A percentile compares a stretch with the other conserved stretches of the same genome.
Evolutionary conservation across 148 eudicot species (phyloP).

Genomic region (Heliamphora exappendiculata): DNA sequence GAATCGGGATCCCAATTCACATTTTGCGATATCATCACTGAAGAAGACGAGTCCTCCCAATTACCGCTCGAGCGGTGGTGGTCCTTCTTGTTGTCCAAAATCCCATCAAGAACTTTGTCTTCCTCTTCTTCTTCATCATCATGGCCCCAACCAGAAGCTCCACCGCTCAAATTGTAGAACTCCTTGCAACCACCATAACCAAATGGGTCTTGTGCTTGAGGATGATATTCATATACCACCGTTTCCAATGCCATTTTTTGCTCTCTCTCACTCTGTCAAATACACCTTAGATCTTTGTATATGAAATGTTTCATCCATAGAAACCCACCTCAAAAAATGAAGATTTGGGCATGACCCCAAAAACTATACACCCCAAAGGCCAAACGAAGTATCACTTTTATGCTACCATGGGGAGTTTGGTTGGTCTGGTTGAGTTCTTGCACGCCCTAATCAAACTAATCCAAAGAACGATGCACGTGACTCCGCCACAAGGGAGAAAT

Average conservation of each 20-base stretch:
- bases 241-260: constrained; percentile 47
- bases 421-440: too few species aligned
- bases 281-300: constrained; percentile 9
- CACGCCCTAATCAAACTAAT: background rate
- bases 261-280: background rate
- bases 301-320: background rate
- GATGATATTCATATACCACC: constrained; percentile 24
- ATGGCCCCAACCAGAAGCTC: constrained; percentile 1
- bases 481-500: too few species aligned
- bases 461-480: constrained; percentile 11
- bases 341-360: constrained; percentile 4
- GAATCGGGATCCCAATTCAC: constrained; percentile 18
- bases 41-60: constrained; percentile 15
- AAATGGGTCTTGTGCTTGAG: constrained; percentile 43
- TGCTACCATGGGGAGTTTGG: background rate
- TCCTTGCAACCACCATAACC: constrained; percentile 20
- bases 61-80: background rate
- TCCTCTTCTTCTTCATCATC: background rate
- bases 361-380: background rate
- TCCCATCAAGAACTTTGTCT: background rate
- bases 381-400: background rate
- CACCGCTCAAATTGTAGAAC: constrained; percentile 2
- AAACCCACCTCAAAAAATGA: background rate
- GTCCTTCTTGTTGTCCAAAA: background rate
- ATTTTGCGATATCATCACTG: constrained; percentile 15